Percentiles rank a stretch among this genome's conserved stretches.
Evolutionary conservation across 2,329 filamentous ascomycete genomes (phyloP).

Genomic region (Hypoxylon sp.): DNA sequence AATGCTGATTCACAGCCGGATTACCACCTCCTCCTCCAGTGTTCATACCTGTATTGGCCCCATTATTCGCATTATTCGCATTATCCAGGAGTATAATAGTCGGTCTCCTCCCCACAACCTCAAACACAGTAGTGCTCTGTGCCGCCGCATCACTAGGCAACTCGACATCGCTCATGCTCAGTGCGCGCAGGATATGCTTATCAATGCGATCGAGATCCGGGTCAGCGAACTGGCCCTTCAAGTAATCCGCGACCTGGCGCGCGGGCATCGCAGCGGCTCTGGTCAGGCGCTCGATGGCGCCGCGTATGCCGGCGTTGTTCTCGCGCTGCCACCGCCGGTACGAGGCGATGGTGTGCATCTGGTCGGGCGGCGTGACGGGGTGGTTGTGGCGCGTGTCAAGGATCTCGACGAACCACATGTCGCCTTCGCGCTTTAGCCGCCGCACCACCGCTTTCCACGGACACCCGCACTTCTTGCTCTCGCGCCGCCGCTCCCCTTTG

Average conservation of each 20-base stretch:
- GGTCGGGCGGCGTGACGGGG: slow-evolving; percentile 49
- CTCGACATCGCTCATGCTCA: slow-evolving; percentile 51
- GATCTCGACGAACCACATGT: slow-evolving; percentile 53
- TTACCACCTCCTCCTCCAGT: background rate
- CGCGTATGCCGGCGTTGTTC: slow-evolving; percentile 51
- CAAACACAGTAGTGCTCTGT: slow-evolving; percentile 44
- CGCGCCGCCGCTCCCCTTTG: slow-evolving; percentile 52
- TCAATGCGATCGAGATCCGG: slow-evolving; percentile 51
- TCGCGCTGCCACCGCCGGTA: slow-evolving; percentile 54
- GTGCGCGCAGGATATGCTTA: slow-evolving; percentile 51
- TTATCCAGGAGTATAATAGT: slow-evolving; percentile 46
- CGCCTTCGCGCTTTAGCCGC: slow-evolving; percentile 51
- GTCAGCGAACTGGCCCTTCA: slow-evolving; percentile 48
- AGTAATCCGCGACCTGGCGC: slow-evolving; percentile 49
- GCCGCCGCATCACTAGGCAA: slow-evolving; percentile 37
- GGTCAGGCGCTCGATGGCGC: slow-evolving; percentile 47
- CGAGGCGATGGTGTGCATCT: slow-evolving; percentile 53
- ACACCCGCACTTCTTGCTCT: slow-evolving; percentile 52
- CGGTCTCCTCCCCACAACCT: slow-evolving; percentile 49
- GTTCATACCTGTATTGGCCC: background rate
- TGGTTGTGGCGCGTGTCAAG: slow-evolving; percentile 51
- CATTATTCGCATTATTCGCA: background rate
- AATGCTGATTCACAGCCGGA: background rate
- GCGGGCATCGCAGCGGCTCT: slow-evolving; percentile 51
- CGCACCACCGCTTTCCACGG: slow-evolving; percentile 51